Base-by-base conservation (phyloP, 2,329 filamentous ascomycete species). In the Fusarium veterinarium region DNA sequence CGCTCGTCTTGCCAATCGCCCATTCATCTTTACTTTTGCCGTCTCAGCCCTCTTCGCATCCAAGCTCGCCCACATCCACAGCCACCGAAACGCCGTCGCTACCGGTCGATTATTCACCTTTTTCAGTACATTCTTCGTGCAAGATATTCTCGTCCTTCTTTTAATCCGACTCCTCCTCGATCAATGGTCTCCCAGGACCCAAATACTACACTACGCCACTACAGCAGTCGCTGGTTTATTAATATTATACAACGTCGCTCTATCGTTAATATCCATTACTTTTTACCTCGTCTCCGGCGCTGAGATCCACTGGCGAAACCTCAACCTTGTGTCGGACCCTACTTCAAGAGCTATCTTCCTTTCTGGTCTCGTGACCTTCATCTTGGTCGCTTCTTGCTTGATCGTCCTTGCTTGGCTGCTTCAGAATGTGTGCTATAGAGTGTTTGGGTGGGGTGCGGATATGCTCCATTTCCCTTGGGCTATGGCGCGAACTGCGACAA, bases 221-320 rank as follows among this genome's bases (percentile, higher is more conserved):
- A 41, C 68, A 52, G 60, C 67, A 42, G 16, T 77, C 48, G 60
- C 69, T 49, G 41, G 63, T 11, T 9, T 67, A 31, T 59, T 79
- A 35, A 71, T 78, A 57, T 51, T 58, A 14, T 72, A 72, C 68
- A 71, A 75, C 60, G 71, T 77, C 31, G 45, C 65, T 3, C 61
- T 81, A 5, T 74, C 78, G 23, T 56, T 74, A 56, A 60, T 76
- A 42, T 77, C 72, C 49, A 72, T 81, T 13, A 77, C 80, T 8
- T 82, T 82, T 56, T 82, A 80, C 57, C 59, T 72, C 20, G 75
- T 80, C 10, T 71, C 80, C 4, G 80, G 80, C 10, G 78, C 80
- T 6, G 80, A 82, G 44, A 76, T 82, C 1, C 81, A 81, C 42
- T 82, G 81, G 80, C 76, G 78, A 40, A 82, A 82, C 55, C 71